A percentile compares a stretch with the other conserved stretches of the same genome.
These are phyloP conservation scores for Amanita pallidorosea DNA, from an alignment of 768 basidiomycete species.

Conservation along the genomic window DNA sequence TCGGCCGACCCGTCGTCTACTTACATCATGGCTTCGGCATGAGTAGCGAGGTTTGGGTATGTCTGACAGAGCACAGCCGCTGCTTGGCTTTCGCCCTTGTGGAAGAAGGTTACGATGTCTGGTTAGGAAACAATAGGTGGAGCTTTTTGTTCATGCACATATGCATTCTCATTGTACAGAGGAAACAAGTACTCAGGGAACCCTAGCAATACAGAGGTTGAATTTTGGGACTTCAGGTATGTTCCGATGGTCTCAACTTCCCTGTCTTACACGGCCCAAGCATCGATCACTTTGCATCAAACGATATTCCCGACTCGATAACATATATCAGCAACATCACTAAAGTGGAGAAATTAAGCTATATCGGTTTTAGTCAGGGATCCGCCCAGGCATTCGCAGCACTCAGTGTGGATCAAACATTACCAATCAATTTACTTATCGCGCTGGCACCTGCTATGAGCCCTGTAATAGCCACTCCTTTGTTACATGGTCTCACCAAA, in stretches of 20 bases:
- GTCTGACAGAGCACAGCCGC: constrained; percentile 57
- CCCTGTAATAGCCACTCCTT: constrained; percentile 57
- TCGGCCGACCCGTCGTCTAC: constrained; percentile 61
- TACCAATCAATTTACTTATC: constrained; percentile 72
- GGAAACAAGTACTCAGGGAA: constrained; percentile 85
- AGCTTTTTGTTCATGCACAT: constrained; percentile 2
- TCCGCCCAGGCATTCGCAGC: constrained; percentile 80
- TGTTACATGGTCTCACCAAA: constrained; percentile 82
- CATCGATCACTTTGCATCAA: constrained; percentile 80
- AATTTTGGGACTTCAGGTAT: constrained; percentile 73
- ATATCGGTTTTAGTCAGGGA: constrained; percentile 82
- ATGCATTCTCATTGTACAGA: constrained; percentile 17
- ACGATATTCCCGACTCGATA: constrained; percentile 83
- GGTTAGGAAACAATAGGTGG: constrained; percentile 71
- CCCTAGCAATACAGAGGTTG: no score
- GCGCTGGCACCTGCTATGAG: constrained; percentile 81
- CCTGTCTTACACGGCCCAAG: constrained; percentile 16
- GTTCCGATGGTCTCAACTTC: background rate
- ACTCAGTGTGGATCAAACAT: constrained; percentile 64
- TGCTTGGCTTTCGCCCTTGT: constrained; percentile 70
- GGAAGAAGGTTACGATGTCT: constrained; percentile 77
- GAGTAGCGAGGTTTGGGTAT: constrained; percentile 83
- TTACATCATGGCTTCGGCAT: constrained; percentile 81
- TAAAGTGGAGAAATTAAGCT: constrained; percentile 54
- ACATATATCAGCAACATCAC: constrained; percentile 65